Evolutionary conservation across 805 yeast genomes (phyloP).

Genomic region (Lipomyces chichibuensis): DNA sequence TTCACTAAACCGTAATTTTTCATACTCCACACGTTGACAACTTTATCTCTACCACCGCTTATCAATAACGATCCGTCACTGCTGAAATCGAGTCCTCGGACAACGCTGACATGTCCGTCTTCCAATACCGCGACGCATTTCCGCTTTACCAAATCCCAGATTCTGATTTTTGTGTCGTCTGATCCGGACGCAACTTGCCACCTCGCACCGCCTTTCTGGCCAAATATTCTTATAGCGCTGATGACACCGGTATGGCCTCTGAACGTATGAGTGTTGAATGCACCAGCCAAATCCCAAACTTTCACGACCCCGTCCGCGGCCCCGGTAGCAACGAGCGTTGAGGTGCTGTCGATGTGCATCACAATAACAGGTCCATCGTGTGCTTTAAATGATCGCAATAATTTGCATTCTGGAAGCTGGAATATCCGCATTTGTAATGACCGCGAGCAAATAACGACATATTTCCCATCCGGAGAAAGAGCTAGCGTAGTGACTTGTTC

Average conservation of each 20-base stretch:
- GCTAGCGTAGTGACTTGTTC: conserved; percentile 73
- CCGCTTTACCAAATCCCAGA: conserved; percentile 72
- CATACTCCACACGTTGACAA: conserved; percentile 63
- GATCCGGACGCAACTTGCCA: conserved; percentile 84
- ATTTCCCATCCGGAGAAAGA: conserved; percentile 73
- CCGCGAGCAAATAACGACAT: conserved; percentile 74
- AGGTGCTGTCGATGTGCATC: conserved; percentile 73
- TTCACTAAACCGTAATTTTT: conserved; percentile 58
- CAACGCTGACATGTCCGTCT: conserved; percentile 80
- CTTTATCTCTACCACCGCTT: conserved; percentile 88
- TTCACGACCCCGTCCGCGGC: conserved; percentile 91
- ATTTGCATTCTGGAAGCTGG: conserved; percentile 46
- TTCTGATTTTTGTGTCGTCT: conserved; percentile 57
- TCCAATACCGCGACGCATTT: conserved; percentile 59
- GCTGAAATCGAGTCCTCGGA: conserved; percentile 77
- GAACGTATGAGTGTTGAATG: conserved; percentile 83
- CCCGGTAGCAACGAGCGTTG: conserved; percentile 88
- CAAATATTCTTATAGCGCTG: conserved; percentile 73
- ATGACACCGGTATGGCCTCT: conserved; percentile 93
- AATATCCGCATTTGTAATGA: conserved; percentile 79
- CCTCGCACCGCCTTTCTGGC: conserved; percentile 59
- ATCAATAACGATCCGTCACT: conserved; percentile 59
- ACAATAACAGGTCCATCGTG: conserved; percentile 79
- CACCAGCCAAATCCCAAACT: conserved; percentile 90
- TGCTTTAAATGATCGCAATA: conserved; percentile 44